Base-by-base conservation (phyloP, 2,329 filamentous ascomycete species). In the Alternaria alternata region DNA sequence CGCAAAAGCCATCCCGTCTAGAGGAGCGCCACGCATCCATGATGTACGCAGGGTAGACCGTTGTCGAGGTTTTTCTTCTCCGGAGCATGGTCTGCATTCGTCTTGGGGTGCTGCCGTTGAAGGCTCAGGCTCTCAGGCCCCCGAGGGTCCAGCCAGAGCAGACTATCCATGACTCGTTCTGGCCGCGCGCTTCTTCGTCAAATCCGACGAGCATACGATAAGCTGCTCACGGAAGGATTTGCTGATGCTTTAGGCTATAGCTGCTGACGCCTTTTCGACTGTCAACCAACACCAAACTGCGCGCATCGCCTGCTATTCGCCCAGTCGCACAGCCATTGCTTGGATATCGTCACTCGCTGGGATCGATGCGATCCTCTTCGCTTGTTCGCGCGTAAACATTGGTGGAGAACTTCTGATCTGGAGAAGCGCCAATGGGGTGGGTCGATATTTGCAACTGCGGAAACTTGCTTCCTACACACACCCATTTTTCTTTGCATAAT, bases 1-100 rank as follows among this genome's bases (percentile, higher is more conserved):
- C 68, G 62, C 63, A 66, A 71, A 75, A 75, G 73, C 73, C 72
- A 64, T 67, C 71, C 73, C 71, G 69, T 66, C 70, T 70, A 69
- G 68, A 72, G 69, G 66, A 70, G 72, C 72, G 69, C 57, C 70
- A 62, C 51, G 55, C 52, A 68, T 66, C 61, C 57, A 64, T 65
- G 65, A 70, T 72, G 65, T 43, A 61, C 67, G 59, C 70, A 72
- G 70, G 69, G 72, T 67, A 69, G 42, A 48, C 63, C 59, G 67
- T 68, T 64, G 61, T 61, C 39, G 38, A 42, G 49, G 44, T 41
- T 55, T 64, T 59, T 47, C 51, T 54, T 57, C 54, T 54, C 48
- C 52, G 53, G 39, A 30, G 46, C 43, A 61, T 60, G 22, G 36
- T 53, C 57, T 36, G 58, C 52, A 65, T 65, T 59, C 26, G 49